Evolutionary conservation across 768 basidiomycete species (phyloP).

Genomic region (Boletus reticuloceps): DNA sequence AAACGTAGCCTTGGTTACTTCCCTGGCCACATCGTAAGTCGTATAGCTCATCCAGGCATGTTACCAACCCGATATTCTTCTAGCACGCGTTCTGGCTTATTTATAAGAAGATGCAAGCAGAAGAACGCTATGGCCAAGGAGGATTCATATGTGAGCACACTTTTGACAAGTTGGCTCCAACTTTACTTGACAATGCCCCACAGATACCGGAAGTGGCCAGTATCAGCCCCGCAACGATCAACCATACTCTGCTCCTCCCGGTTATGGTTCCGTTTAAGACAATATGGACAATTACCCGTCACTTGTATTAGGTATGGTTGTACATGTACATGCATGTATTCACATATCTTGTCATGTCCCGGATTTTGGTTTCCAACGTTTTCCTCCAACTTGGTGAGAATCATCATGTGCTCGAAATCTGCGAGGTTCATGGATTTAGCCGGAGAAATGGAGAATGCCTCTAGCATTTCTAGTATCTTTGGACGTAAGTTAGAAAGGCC

Average conservation of each 20-base stretch:
- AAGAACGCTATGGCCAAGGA: conserved; percentile 75
- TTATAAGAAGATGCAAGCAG: conserved; percentile 86
- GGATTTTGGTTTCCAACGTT: no score
- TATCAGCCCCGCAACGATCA: conserved; percentile 31
- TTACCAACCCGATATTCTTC: neutral
- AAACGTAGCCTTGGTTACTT: conserved; percentile 66
- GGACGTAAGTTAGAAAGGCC: neutral
- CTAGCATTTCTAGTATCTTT: conserved; percentile 78
- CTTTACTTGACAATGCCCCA: neutral
- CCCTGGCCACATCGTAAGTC: conserved; percentile 55
- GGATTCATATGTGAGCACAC: conserved; percentile 68
- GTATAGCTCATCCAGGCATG: no score
- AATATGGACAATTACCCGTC: neutral
- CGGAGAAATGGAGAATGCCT: conserved; percentile 64
- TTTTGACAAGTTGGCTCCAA: neutral
- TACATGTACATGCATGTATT: neutral
- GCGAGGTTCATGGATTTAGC: conserved; percentile 66
- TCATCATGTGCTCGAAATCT: conserved; percentile 79
- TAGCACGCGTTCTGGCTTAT: conserved; percentile 89
- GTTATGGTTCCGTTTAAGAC: no score
- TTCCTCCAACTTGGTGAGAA: conserved; percentile 42
- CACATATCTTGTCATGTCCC: neutral
- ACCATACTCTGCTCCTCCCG: conserved; percentile 29
- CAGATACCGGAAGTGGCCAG: conserved; percentile 39
- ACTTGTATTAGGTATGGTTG: neutral